Evolutionary conservation across 179 eudicot genomes (phyloP).

Genomic region (Silene noctiflora): DNA sequence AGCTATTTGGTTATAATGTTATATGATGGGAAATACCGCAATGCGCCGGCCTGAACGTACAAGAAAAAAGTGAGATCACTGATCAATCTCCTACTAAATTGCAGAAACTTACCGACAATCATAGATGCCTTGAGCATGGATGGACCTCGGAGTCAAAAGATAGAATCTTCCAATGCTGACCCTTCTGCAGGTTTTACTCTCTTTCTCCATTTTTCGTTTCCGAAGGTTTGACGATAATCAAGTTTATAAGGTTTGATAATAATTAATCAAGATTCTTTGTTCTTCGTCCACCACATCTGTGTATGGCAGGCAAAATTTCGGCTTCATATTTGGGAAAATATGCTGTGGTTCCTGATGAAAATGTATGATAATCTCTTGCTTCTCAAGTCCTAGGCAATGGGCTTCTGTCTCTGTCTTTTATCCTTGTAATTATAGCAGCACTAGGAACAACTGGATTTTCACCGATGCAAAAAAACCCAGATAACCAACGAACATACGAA

Average conservation of each 20-base stretch:
- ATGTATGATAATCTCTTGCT: slow-evolving; percentile 20
- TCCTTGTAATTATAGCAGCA: too few relatives aligned
- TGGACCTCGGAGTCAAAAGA: slow-evolving; percentile 68
- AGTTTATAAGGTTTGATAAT: too few relatives aligned
- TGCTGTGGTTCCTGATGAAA: slow-evolving; percentile 46
- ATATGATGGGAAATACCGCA: not conserved
- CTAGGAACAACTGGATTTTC: too few relatives aligned
- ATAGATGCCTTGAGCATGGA: slow-evolving; percentile 78
- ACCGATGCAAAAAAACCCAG: too few relatives aligned
- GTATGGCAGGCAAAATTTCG: slow-evolving; percentile 31
- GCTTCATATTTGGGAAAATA: slow-evolving; percentile 35
- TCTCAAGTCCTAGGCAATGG: not conserved
- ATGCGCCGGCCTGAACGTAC: not conserved
- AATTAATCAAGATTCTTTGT: not conserved
- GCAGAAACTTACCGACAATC: slow-evolving; percentile 59
- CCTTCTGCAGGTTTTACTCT: slow-evolving; percentile 35
- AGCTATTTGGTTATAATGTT: not conserved
- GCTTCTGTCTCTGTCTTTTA: too few relatives aligned
- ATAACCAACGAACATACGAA: too few relatives aligned
- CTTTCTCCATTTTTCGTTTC: not conserved
- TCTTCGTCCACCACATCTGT: not conserved
- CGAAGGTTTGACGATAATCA: not conserved
- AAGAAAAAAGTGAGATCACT: not conserved
- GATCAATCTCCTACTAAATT: slow-evolving; percentile 8
- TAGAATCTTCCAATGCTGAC: slow-evolving; percentile 39